Evolutionary conservation across 495 filamentous ascomycete species (phyloP).

Genomic region (Neurospora tetrasperma): DNA sequence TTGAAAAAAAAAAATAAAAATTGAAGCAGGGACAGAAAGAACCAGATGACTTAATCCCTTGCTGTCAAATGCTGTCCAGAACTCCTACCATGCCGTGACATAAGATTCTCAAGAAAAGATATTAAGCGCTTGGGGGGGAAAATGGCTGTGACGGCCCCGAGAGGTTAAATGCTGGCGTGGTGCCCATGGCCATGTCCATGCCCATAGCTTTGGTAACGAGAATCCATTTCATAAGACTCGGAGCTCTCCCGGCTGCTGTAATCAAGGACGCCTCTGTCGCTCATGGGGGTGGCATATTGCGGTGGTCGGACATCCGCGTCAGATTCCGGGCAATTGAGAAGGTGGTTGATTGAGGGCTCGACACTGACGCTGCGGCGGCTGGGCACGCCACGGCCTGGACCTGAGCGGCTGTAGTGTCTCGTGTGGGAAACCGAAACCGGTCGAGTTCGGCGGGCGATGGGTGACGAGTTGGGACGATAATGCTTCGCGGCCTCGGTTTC

Average conservation of each 20-base stretch:
- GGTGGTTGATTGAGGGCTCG: conserved; percentile 10
- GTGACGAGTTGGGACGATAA: not conserved
- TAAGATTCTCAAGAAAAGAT: not conserved
- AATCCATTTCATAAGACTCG: not conserved
- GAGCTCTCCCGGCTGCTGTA: conserved; percentile 21
- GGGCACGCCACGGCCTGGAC: not conserved
- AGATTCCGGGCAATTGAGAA: conserved; percentile 13
- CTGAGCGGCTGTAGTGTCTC: not conserved
- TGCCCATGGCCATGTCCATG: not conserved
- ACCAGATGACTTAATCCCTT: not conserved
- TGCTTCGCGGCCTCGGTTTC: conserved; percentile 25
- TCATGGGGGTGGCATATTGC: conserved; percentile 16
- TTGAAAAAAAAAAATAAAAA: too few species aligned
- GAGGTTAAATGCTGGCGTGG: not conserved
- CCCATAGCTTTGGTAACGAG: not conserved
- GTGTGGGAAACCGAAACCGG: not conserved
- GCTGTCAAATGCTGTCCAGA: not conserved
- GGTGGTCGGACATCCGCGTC: conserved; percentile 19
- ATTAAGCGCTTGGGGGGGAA: not conserved
- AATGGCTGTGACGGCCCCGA: not conserved
- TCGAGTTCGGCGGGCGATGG: conserved; percentile 1
- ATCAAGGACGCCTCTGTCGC: conserved; percentile 28
- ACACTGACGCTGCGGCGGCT: conserved; percentile 3
- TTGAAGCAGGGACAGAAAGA: not conserved
- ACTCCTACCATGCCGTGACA: not conserved